Percentiles rank a stretch among this genome's conserved stretches.
Evolutionary conservation across 1,284 basidiomycete genomes (phyloP).

Genomic region (Ganoderma boninense): DNA sequence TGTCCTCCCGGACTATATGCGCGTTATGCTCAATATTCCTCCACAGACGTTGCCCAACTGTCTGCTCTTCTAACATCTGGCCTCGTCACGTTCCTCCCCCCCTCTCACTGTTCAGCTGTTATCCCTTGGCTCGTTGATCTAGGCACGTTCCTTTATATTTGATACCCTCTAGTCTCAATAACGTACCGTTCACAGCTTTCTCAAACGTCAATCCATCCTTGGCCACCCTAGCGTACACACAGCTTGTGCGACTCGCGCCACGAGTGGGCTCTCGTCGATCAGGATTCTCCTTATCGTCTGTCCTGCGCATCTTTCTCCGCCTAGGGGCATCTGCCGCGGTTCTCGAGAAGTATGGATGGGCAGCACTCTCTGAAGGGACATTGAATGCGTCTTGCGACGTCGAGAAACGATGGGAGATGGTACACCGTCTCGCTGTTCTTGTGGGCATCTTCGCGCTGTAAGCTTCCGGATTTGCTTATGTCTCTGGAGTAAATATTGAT

Average conservation of each 20-base stretch:
- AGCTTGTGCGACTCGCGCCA: constrained; percentile 19
- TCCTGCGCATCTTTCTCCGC: constrained; percentile 25
- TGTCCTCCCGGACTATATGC: neutral
- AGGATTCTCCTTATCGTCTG: constrained; percentile 12
- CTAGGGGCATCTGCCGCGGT: constrained; percentile 32
- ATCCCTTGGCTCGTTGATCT: constrained; percentile 39
- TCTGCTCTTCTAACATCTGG: constrained; percentile 48
- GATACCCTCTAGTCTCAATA: neutral
- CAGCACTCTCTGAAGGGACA: neutral
- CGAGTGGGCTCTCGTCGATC: constrained; percentile 15
- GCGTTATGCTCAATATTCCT: neutral
- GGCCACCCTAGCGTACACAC: constrained; percentile 23
- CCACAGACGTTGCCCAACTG: constrained; percentile 50
- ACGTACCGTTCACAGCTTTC: constrained; percentile 15
- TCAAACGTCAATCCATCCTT: constrained; percentile 12
- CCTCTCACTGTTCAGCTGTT: constrained; percentile 20
- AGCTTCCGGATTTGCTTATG: constrained; percentile 29
- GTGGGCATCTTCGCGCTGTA: constrained; percentile 57
- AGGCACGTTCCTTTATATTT: constrained; percentile 23
- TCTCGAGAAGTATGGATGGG: constrained; percentile 26
- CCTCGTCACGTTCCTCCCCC: constrained; percentile 24
- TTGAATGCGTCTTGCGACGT: constrained; percentile 2
- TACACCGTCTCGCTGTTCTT: constrained; percentile 54
- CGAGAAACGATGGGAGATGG: constrained; percentile 39
- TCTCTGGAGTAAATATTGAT: constrained; percentile 32